Conservation (phyloP, 2,329 filamentous ascomycete species). For the Colletotrichum trifolii region DNA sequence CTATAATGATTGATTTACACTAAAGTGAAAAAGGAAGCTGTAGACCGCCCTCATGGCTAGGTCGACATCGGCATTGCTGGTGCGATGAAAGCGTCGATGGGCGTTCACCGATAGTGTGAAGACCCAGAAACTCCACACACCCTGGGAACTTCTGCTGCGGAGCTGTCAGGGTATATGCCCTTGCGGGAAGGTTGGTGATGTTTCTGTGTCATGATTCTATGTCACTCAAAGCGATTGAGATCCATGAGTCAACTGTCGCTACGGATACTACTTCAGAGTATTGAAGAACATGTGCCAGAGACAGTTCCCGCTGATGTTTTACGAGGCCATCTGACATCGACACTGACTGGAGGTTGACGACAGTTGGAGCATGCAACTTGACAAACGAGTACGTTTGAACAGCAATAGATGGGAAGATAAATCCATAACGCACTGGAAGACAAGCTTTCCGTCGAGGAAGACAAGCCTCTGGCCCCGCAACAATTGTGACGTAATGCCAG, state of each 20-base stretch:
- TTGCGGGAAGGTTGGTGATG: too few species aligned
- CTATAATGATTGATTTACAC: background rate
- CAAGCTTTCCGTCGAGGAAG: slow-evolving; percentile 5
- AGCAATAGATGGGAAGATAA: too few species aligned
- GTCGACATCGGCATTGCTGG: background rate
- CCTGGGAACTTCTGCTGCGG: slow-evolving; percentile 22
- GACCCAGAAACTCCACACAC: slow-evolving; percentile 1
- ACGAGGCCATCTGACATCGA: too few species aligned
- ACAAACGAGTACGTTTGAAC: too few species aligned
- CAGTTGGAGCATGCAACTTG: too few species aligned
- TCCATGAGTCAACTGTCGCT: too few species aligned
- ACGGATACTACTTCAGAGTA: too few species aligned
- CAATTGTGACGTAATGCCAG: background rate
- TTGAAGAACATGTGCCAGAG: too few species aligned
- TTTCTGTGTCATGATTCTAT: too few species aligned
- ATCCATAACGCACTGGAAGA: background rate
- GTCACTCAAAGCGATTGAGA: too few species aligned
- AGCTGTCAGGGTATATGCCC: background rate
- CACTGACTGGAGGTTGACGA: too few species aligned
- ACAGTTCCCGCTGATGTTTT: too few species aligned
- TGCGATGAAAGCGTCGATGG: background rate
- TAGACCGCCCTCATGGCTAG: background rate
- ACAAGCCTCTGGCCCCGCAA: slow-evolving; percentile 5
- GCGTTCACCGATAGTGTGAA: background rate
- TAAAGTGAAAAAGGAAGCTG: slow-evolving; percentile 11